Conservation (phyloP, 768 basidiomycete species). For the Rhodosporidiobolus sp. region DNA sequence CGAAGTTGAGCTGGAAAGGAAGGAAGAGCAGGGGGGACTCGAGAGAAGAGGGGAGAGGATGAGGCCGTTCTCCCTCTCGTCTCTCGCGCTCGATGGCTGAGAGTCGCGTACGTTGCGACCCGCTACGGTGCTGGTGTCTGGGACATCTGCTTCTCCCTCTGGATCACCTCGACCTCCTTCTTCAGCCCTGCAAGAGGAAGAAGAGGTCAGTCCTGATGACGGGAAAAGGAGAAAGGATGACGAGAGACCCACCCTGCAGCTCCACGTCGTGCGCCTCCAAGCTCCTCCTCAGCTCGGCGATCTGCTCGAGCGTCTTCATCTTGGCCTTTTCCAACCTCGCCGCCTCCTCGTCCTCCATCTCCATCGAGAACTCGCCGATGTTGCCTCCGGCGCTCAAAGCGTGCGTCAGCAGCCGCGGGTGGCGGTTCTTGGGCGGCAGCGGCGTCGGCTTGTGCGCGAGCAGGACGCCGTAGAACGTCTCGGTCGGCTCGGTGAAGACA, state of each 20-base stretch:
- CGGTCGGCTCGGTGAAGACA: slow-evolving; percentile 90
- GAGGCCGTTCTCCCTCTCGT: too few relatives aligned
- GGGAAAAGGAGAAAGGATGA: neutral
- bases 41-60: too few relatives aligned
- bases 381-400: slow-evolving; percentile 54
- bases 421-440: slow-evolving; percentile 54
- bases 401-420: slow-evolving; percentile 35
- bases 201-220: neutral
- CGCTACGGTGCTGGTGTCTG: neutral
- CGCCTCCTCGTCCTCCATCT: slow-evolving; percentile 83
- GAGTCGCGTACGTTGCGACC: too few relatives aligned
- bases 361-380: slow-evolving; percentile 74
- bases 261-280: slow-evolving; percentile 52
- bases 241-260: slow-evolving; percentile 1
- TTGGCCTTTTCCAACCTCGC: slow-evolving; percentile 74
- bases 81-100: too few relatives aligned
- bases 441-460: slow-evolving; percentile 78
- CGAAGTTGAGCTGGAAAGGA: too few relatives aligned
- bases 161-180: slow-evolving; percentile 34
- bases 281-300: slow-evolving; percentile 77
- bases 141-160: neutral
- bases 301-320: slow-evolving; percentile 67
- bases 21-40: too few relatives aligned
- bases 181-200: slow-evolving; percentile 15
- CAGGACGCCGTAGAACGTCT: slow-evolving; percentile 76